Percentiles rank a stretch among this genome's conserved stretches.
Conservation (phyloP, 1,284 basidiomycete genomes). For the Cryptococcus sp. region DNA sequence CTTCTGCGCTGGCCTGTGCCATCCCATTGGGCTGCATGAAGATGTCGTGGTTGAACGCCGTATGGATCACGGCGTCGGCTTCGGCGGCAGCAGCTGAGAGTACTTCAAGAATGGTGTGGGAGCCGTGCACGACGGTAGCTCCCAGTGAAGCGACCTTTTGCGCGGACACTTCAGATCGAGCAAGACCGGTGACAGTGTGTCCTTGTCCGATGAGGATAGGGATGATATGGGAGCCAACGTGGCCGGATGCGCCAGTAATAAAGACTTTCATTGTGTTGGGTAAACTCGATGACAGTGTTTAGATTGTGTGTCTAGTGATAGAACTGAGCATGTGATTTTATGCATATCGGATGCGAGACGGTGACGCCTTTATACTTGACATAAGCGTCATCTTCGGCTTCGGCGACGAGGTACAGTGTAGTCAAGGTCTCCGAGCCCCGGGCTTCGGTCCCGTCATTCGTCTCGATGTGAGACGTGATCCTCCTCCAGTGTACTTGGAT, state of each 20-base stretch:
- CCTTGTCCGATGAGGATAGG: conserved; percentile 21
- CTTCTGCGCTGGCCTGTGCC: neutral
- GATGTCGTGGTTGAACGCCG: conserved; percentile 14
- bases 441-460: no score
- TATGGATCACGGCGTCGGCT: conserved; percentile 30
- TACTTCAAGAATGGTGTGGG: conserved; percentile 12
- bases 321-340: no score
- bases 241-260: conserved; percentile 30
- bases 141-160: conserved; percentile 14
- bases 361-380: no score
- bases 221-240: conserved; percentile 24
- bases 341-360: no score
- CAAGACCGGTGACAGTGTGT: conserved; percentile 28
- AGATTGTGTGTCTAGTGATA: no score
- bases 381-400: no score
- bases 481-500: no score
- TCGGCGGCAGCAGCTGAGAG: conserved; percentile 17
- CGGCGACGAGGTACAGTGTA: no score
- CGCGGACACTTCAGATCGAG: conserved; percentile 15
- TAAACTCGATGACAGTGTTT: no score
- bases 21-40: neutral
- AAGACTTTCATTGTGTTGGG: conserved; percentile 30
- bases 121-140: conserved; percentile 11
- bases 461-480: no score
- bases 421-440: no score